A percentile compares a stretch with the other conserved stretches of the same genome.
Evolutionary conservation across 257 asterid genomes (phyloP).

Genomic region (Dorcoceras hygrometricum): DNA sequence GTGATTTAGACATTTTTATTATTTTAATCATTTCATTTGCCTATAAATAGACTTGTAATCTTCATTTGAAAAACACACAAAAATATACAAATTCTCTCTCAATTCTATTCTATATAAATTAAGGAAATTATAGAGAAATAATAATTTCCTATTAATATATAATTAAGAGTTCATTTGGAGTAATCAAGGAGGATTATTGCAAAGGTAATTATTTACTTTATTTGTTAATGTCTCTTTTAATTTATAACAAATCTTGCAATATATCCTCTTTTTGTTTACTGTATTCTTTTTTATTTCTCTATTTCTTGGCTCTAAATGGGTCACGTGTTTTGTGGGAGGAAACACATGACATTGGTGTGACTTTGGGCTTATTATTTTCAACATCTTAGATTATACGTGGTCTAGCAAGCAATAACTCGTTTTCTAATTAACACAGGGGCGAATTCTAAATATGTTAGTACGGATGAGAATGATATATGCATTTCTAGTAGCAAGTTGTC

Average conservation of each 20-base stretch:
- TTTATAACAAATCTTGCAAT: not conserved
- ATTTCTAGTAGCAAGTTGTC: slow-evolving; percentile 38
- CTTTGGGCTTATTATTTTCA: not conserved
- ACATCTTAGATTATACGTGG: not conserved
- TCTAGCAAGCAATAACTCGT: slow-evolving; percentile 8
- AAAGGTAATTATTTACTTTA: too few relatives aligned
- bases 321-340: not conserved
- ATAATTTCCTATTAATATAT: too few relatives aligned
- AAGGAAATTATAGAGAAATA: too few relatives aligned
- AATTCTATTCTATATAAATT: too few relatives aligned
- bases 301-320: not conserved
- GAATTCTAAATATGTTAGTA: slow-evolving; percentile 46
- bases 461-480: slow-evolving; percentile 37
- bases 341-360: not conserved
- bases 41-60: too few relatives aligned
- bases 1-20: too few relatives aligned
- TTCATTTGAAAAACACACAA: too few relatives aligned
- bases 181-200: too few relatives aligned
- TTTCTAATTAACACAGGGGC: slow-evolving; percentile 27
- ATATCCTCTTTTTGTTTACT: not conserved
- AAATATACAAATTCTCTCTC: too few relatives aligned
- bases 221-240: too few relatives aligned
- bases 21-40: too few relatives aligned
- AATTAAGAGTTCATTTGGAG: too few relatives aligned
- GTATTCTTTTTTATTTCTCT: not conserved